phyloP scores from a whole-genome alignment of 768 basidiomycete genomes.

The Lactifluus volemus region DNA sequence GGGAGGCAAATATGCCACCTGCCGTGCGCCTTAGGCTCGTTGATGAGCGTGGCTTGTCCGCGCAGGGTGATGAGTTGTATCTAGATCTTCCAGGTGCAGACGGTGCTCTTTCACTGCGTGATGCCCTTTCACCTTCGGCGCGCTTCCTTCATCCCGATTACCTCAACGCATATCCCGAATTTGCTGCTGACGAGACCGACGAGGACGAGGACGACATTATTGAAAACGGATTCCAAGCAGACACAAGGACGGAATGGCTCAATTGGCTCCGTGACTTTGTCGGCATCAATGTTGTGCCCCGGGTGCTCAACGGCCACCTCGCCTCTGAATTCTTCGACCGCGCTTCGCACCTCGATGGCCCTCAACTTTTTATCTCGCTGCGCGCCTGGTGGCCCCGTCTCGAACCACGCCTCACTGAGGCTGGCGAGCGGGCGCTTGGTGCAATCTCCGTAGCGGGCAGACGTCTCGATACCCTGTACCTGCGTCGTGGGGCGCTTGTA shows the following conservation, averaged over 20 bases:
- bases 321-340: constrained; percentile 7
- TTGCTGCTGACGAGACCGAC: not conserved
- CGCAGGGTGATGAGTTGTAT: constrained; percentile 9
- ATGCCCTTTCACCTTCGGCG: constrained; percentile 5
- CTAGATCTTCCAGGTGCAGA: constrained; percentile 1
- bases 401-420: not conserved
- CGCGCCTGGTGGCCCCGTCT: constrained; percentile 12
- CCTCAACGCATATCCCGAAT: constrained; percentile 7
- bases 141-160: constrained; percentile 12
- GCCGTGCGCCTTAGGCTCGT: constrained; percentile 4
- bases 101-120: constrained; percentile 1
- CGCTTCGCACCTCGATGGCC: not conserved
- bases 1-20: not conserved
- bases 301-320: constrained; percentile 9
- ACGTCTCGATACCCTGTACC: constrained; percentile 10
- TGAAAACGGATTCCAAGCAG: not conserved
- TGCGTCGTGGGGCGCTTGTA: constrained; percentile 9
- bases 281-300: constrained; percentile 14
- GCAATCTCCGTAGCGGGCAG: constrained; percentile 1
- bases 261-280: constrained; percentile 17
- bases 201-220: not conserved
- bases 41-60: not conserved
- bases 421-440: not conserved
- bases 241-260: constrained; percentile 11
- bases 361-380: constrained; percentile 2